Evolutionary conservation across 2,329 filamentous ascomycete species (phyloP).

Genomic region (Diaporthe velutina): DNA sequence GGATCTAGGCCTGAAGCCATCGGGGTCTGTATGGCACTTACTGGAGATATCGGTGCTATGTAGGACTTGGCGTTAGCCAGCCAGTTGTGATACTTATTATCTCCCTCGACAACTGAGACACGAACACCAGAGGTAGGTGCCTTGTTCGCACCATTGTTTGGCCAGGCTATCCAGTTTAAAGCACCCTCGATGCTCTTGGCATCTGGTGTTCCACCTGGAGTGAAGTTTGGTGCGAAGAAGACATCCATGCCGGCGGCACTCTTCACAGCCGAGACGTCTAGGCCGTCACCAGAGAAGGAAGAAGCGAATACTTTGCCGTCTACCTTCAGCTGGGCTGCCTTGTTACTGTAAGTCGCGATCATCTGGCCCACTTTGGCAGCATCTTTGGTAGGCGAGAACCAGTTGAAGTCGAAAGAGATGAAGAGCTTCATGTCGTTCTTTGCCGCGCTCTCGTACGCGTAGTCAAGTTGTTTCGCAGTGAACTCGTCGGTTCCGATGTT

Average conservation of each 20-base stretch:
- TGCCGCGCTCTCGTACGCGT: slow-evolving; percentile 62
- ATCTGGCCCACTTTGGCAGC: slow-evolving; percentile 57
- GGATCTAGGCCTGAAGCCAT: neutral
- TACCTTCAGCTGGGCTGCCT: slow-evolving; percentile 61
- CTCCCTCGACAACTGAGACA: slow-evolving; percentile 56
- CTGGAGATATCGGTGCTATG: slow-evolving; percentile 41
- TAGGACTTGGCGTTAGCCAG: slow-evolving; percentile 47
- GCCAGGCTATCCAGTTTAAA: slow-evolving; percentile 56
- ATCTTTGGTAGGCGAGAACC: slow-evolving; percentile 44
- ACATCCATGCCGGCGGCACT: slow-evolving; percentile 56
- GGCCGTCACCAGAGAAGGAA: slow-evolving; percentile 63
- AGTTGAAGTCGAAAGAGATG: slow-evolving; percentile 62
- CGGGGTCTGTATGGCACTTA: neutral
- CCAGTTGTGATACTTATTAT: slow-evolving; percentile 50
- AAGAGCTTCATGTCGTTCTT: slow-evolving; percentile 66
- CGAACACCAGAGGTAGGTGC: slow-evolving; percentile 56
- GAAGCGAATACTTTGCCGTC: slow-evolving; percentile 65
- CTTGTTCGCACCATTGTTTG: slow-evolving; percentile 61
- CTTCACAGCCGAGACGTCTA: slow-evolving; percentile 57
- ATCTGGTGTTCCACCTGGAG: slow-evolving; percentile 53
- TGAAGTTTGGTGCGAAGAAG: slow-evolving; percentile 65
- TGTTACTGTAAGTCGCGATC: slow-evolving; percentile 58
- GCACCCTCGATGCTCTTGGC: slow-evolving; percentile 56
- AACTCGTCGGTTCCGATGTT: slow-evolving; percentile 53
- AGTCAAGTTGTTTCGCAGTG: slow-evolving; percentile 58